Evolutionary conservation across 108 stramenopile species (phyloP), one percentile per base, ranked within the genome.

Genomic region (Cyclotella baltica): DNA sequence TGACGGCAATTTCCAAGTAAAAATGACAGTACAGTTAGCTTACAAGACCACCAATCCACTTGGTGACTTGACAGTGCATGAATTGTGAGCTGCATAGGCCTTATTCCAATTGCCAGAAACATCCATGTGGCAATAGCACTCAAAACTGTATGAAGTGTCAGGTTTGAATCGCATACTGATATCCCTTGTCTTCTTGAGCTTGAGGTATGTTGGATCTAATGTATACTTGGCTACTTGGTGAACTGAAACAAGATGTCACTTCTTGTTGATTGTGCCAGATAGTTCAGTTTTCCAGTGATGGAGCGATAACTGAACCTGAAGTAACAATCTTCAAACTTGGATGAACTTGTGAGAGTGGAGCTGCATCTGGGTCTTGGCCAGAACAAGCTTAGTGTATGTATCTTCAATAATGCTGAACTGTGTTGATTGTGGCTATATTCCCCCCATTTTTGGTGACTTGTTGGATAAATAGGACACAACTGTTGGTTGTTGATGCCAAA

Each of bases 261-360:
- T n/a, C n/a, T n/a, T 16, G 76, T 66, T 11, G 65, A 36, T 30
- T 79, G 53, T 4, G 83, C 86, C n/a, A n/a, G n/a, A 33, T 58
- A 72, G 38, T 79, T 71, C 18, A 62, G 50, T 48, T 86, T 86
- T 4, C 76, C 67, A 53, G 67, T 70, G 3, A 77, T 20, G 1
- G 69, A 36, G 53, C 79, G 37, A 69, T 65, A 74, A 40, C 52
- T 34, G 18, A 78, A 78, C 22, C 52, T 55, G 27, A 80, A 76
- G 25, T 62, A 6, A 20, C 27, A 61, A 9, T 61, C 59, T 27
- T 25, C 28, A 6, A 31, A 61, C 9, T 6, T 25, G 36, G 56
- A 40, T 11, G 33, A 59, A 38, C 15, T 67, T 30, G 34, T 23
- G 23, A 19, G 19, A 13, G 22, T 58, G 69, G 25, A 55, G 52